Base-by-base conservation (phyloP, 192 early-diverging fungal genomes). In the Umbelopsis ramanniana region DNA sequence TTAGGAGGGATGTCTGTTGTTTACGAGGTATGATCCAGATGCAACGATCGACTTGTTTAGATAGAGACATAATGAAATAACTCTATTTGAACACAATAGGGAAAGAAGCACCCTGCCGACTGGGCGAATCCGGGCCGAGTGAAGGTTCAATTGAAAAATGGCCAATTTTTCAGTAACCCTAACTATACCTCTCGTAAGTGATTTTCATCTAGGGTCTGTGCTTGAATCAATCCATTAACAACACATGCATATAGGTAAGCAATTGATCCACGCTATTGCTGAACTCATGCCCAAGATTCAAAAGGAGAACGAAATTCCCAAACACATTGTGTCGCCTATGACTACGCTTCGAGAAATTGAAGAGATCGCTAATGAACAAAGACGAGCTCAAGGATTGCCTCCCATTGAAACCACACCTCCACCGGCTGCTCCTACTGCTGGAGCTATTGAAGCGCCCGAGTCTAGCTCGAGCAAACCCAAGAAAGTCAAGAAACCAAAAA, bases 41-140 rank as follows among this genome's bases (percentile, higher is more conserved):
- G 7, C 38, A 54, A 8, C 23, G 23, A 48, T 54, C 23, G 37
- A 7, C 6, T 15, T 35, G 14, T 8, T 17, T 40, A 11, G 21
- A 8, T 37, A 11, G 40, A 43, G 38, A 43, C 40, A 43, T 43
- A 5, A 50, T 53, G 10, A 33, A 21, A 26, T 52, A 45, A 40
- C 15, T 40, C n/a, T 33, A 17, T 37, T 43, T 29, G 29, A 29
- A 29, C 29, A 29, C 29, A 46, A 7, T 53, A 79, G 72, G 67
- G 69, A 72, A 93, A 93, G 75, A 85, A 82, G 26, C 89, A 93
- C 69, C 91, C 91, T 29, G 70, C 85, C 11, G 91, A 93, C 57
- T 91, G 88, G 80, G 87, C 88, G 19, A 90, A 87, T 47, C 87
- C 87, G 23, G 91, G 91, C 11, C 83, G 91, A 11, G 89, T 90